Base-by-base conservation (phyloP, 2,329 filamentous ascomycete species). In the Phaeoacremonium minimum region DNA sequence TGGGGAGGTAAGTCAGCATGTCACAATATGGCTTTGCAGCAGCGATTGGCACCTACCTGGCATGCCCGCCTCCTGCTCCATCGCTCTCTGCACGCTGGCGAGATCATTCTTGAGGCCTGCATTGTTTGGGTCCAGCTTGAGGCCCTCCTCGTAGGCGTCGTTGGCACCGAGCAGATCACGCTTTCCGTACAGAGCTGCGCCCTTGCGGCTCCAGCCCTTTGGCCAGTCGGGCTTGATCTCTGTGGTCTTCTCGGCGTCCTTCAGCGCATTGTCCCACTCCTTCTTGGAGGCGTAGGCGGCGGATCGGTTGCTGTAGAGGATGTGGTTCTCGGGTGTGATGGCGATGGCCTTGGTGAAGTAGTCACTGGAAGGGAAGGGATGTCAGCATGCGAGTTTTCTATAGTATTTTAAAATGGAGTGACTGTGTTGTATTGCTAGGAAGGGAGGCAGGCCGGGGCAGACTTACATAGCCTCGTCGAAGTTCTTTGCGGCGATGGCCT, bases 151-250 rank as follows among this genome's bases (percentile, higher is more conserved):
- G 61, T 94, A 98, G 15, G 94, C 89, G 53, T 96, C 89, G 45
- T 84, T 78, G 20, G 93, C 89, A 32, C 80, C 85, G 33, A 93
- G 71, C 15, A 97, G 74, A 58, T 98, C 88, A 35, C 90, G 87
- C 42, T 83, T 71, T 31, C 93, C 93, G 61, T 95, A 93, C 20
- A 90, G 74, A 38, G 93, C 93, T 45, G 89, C 84, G 48, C 91
- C 93, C 63, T 96, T 96, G 43, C 93, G 83, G 41, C 86, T 84
- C 85, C 88, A 96, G 48, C 93, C 93, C 69, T 97, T 97, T 42
- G 88, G 82, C 93, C 93, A 98, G 71, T 97, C 93, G 11, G 91
- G 85, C 74, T 98, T 97, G 61, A 98, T 72, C 65, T 95, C 80
- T 37, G 85, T 94, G 4, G 88, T 93, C 75, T 96, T 96, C 57